phyloP scores from a whole-genome alignment of 176 grass and related monocot species.

The Cymbopogon citratus region DNA sequence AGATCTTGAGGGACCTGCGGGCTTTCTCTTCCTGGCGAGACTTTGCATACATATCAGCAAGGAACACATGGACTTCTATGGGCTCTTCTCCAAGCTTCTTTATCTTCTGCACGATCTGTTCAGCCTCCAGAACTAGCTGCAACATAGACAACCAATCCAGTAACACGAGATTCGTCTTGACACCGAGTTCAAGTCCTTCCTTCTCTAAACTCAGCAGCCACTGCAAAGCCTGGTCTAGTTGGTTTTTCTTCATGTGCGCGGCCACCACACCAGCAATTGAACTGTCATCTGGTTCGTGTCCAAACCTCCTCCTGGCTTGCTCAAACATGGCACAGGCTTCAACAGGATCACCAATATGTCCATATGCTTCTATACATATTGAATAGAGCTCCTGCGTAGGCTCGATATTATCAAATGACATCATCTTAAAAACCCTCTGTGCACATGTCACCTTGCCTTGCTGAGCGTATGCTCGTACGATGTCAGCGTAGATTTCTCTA shows the following conservation, averaged over 20 bases:
- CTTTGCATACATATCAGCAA: conserved; percentile 71
- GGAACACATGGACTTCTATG: conserved; percentile 68
- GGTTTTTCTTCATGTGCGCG: conserved; percentile 51
- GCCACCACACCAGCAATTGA: conserved; percentile 60
- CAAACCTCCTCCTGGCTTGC: conserved; percentile 32
- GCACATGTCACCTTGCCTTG: conserved; percentile 20
- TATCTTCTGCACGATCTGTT: conserved; percentile 50
- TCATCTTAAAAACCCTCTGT: not conserved
- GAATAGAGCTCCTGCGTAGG: conserved; percentile 40
- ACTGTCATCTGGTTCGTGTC: conserved; percentile 60
- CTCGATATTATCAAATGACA: conserved; percentile 27
- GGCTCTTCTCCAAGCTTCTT: conserved; percentile 49
- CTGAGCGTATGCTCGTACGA: conserved; percentile 49
- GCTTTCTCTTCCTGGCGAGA: conserved; percentile 43
- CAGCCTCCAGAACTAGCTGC: conserved; percentile 67
- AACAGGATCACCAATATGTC: conserved; percentile 11
- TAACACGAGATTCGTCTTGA: conserved; percentile 49
- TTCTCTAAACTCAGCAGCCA: conserved; percentile 73
- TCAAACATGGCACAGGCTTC: conserved; percentile 37
- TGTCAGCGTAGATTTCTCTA: conserved; percentile 46
- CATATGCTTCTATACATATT: conserved; percentile 53
- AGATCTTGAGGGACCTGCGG: conserved; percentile 64
- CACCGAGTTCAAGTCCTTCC: conserved; percentile 55
- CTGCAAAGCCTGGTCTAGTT: conserved; percentile 58
- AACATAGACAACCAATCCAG: conserved; percentile 70